phyloP scores from a whole-genome alignment of 345 rosid species.

The Cardiospermum halicacabum region DNA sequence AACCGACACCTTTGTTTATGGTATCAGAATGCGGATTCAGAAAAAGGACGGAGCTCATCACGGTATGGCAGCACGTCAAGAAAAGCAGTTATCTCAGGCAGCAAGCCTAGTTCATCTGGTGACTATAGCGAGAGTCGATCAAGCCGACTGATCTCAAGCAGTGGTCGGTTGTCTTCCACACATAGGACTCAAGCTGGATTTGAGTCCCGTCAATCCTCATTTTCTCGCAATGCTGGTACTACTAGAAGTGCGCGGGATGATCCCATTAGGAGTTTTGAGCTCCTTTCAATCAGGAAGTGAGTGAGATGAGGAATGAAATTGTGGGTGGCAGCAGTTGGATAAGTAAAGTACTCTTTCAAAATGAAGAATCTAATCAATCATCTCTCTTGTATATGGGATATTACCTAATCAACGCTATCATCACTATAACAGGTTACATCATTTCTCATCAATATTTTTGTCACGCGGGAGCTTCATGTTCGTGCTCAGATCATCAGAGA shows the following conservation, averaged over 20 bases:
- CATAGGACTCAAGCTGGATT: constrained; percentile 49
- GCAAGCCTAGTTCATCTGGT: constrained; percentile 70
- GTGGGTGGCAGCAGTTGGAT: background rate
- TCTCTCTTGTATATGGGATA: constrained; percentile 22
- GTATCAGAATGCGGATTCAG: constrained; percentile 49
- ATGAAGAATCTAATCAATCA: constrained; percentile 2
- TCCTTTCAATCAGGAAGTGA: constrained; percentile 56
- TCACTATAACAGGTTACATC: constrained; percentile 6
- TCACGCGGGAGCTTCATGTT: constrained; percentile 13
- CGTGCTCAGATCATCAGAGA: background rate
- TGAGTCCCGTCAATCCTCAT: constrained; percentile 46
- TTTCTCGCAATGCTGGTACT: constrained; percentile 41
- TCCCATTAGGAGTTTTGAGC: constrained; percentile 57
- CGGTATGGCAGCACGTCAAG: constrained; percentile 67
- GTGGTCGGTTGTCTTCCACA: constrained; percentile 54
- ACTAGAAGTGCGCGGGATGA: constrained; percentile 50
- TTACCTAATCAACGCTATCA: constrained; percentile 7
- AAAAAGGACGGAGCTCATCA: constrained; percentile 42
- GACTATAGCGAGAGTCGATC: constrained; percentile 56
- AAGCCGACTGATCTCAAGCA: constrained; percentile 53
- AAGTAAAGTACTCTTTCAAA: constrained; percentile 1
- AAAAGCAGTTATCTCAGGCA: constrained; percentile 54
- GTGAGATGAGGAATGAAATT: constrained; percentile 13
- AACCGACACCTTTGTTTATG: constrained; percentile 5
- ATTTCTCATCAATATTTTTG: constrained; percentile 1